Conservation (phyloP, 169 alveolate genomes). For the Babesia sp. region DNA sequence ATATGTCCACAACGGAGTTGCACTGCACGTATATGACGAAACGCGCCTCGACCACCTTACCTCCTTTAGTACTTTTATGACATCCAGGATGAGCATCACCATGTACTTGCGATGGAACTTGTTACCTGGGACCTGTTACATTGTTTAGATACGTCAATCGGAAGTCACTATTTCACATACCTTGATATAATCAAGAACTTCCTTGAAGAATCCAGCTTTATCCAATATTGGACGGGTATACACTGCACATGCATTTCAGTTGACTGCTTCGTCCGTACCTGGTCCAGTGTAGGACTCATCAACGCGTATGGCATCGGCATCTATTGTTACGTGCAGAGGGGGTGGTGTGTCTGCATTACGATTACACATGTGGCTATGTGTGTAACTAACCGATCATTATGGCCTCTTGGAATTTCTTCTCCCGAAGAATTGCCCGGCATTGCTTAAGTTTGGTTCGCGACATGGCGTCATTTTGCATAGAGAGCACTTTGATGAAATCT, state of each 20-base stretch:
- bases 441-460: conserved; percentile 65
- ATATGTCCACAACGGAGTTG: conserved; percentile 86
- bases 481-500: conserved; percentile 74
- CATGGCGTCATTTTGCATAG: conserved; percentile 49
- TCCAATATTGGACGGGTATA: conserved; percentile 41
- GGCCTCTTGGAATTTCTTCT: conserved; percentile 61
- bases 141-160: too few species aligned
- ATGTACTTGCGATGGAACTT: conserved; percentile 92
- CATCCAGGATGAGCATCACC: conserved; percentile 84
- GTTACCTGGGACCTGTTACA: conserved; percentile 87
- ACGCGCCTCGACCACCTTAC: conserved; percentile 32
- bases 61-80: conserved; percentile 85
- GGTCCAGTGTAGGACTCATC: conserved; percentile 62
- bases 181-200: conserved; percentile 55
- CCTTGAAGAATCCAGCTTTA: conserved; percentile 33
- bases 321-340: conserved; percentile 59
- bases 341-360: conserved; percentile 43
- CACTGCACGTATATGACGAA: conserved; percentile 12
- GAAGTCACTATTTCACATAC: too few species aligned
- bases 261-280: not conserved
- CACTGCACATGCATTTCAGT: conserved; percentile 22
- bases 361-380: not conserved
- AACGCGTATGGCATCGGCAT: conserved; percentile 42
- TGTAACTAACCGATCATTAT: conserved; percentile 50
- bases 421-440: conserved; percentile 54